A percentile compares a stretch with the other conserved stretches of the same genome.
Conservation (phyloP, 2,329 filamentous ascomycete genomes). For the Plenodomus tracheiphilus region DNA sequence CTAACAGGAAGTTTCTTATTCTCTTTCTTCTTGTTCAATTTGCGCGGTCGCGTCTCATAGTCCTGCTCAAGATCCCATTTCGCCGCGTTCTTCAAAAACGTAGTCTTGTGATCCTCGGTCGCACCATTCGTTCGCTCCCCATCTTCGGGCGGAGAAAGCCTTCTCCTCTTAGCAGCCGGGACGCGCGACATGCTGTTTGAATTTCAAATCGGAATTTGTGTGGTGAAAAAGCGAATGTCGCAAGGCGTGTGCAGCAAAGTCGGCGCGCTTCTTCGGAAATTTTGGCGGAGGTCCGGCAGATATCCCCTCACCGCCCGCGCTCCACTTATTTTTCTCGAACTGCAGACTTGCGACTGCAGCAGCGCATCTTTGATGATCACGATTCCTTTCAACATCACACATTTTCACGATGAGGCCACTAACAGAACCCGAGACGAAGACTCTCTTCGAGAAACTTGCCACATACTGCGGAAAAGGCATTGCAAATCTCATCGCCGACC, state of each 20-base stretch:
- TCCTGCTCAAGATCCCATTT: slow-evolving; percentile 91
- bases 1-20: slow-evolving; percentile 82
- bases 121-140: slow-evolving; percentile 18
- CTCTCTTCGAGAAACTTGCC: slow-evolving; percentile 88
- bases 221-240: slow-evolving; percentile 3
- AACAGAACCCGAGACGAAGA: slow-evolving; percentile 76
- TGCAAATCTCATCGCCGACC: slow-evolving; percentile 67
- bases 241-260: slow-evolving; percentile 21
- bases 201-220: too few relatives aligned
- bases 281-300: slow-evolving; percentile 21
- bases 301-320: slow-evolving; percentile 1
- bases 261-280: slow-evolving; percentile 18
- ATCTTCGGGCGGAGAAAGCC: slow-evolving; percentile 41
- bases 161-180: slow-evolving; percentile 42
- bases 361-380: slow-evolving; percentile 14
- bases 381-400: slow-evolving; percentile 6
- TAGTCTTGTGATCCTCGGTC: slow-evolving; percentile 40
- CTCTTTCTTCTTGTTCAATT: slow-evolving; percentile 72
- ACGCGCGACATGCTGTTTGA: slow-evolving; percentile 34
- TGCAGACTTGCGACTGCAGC: slow-evolving; percentile 14
- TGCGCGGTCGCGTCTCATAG: slow-evolving; percentile 80
- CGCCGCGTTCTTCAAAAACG: slow-evolving; percentile 73
- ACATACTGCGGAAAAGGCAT: slow-evolving; percentile 88
- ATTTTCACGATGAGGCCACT: slow-evolving; percentile 73
- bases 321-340: slow-evolving; percentile 15